A percentile compares a stretch with the other conserved stretches of the same genome.
Evolutionary conservation across 345 rosid genomes (phyloP).

Genomic region (Mangifera indica): DNA sequence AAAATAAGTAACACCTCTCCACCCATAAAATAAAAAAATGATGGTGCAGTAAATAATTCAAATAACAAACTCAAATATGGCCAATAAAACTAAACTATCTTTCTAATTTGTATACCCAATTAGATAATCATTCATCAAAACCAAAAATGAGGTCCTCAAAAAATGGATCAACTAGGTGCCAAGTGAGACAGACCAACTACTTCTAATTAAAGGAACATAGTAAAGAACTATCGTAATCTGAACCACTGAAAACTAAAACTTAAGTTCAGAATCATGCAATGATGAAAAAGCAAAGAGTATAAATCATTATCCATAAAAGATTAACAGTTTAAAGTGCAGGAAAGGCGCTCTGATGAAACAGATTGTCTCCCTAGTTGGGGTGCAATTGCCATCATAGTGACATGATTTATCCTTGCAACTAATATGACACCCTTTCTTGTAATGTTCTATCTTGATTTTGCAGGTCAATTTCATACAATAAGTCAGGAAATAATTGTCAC

Average conservation of each 20-base stretch:
- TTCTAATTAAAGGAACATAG: not conserved
- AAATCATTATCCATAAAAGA: not conserved
- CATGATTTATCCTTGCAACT: not conserved
- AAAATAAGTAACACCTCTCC: not conserved
- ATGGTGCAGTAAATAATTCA: not conserved
- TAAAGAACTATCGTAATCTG: not conserved
- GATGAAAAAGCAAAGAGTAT: not conserved
- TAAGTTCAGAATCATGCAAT: not conserved
- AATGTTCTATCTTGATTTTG: not conserved
- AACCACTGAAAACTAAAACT: not conserved
- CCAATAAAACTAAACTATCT: not conserved
- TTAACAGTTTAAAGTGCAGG: not conserved
- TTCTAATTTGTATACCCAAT: not conserved
- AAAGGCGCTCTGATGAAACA: not conserved
- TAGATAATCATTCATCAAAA: not conserved
- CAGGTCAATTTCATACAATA: not conserved
- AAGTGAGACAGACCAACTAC: not conserved
- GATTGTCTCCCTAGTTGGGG: not conserved
- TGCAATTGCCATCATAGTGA: not conserved
- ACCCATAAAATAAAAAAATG: not conserved
- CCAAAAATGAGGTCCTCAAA: not conserved
- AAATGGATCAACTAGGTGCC: not conserved
- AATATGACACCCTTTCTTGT: not conserved
- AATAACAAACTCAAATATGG: not conserved
- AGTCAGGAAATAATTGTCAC: not conserved